Conservation (phyloP, 805 yeast genomes). For the Yarrowia porcina region DNA sequence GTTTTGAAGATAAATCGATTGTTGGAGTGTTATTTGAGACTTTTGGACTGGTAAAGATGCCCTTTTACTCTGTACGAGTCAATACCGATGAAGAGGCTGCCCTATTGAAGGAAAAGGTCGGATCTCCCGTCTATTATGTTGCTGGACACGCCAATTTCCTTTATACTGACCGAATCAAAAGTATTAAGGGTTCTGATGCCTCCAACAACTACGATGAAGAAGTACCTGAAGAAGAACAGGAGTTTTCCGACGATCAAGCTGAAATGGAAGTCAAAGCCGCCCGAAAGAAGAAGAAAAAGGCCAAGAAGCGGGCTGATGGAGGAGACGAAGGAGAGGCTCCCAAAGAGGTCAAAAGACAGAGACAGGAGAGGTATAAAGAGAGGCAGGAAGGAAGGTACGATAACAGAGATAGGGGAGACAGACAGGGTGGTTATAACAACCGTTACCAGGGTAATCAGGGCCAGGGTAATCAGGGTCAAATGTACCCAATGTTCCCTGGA, state of each 20-base stretch:
- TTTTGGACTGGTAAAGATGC: constrained; percentile 81
- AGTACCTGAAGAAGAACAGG: constrained; percentile 87
- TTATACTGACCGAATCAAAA: constrained; percentile 67
- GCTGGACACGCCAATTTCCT: constrained; percentile 78
- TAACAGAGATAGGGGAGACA: not conserved
- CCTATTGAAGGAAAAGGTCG: constrained; percentile 48
- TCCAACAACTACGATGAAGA: constrained; percentile 95
- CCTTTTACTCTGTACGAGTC: constrained; percentile 74
- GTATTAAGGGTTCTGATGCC: constrained; percentile 86
- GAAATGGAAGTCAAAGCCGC: constrained; percentile 68
- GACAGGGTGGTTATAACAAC: not conserved
- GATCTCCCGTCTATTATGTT: constrained; percentile 65
- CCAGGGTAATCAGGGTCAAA: not conserved
- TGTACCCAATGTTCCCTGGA: not conserved
- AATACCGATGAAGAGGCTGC: constrained; percentile 49
- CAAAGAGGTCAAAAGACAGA: not conserved
- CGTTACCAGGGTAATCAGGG: not conserved
- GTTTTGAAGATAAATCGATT: constrained; percentile 65
- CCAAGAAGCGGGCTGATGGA: constrained; percentile 36
- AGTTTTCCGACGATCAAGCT: constrained; percentile 89
- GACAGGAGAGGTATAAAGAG: constrained; percentile 9
- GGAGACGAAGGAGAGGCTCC: constrained; percentile 27
- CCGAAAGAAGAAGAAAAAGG: constrained; percentile 58
- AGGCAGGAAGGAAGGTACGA: not conserved
- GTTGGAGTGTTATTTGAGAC: constrained; percentile 83